Conservation (phyloP, 306 rosid species). For the Geum urbanum region DNA sequence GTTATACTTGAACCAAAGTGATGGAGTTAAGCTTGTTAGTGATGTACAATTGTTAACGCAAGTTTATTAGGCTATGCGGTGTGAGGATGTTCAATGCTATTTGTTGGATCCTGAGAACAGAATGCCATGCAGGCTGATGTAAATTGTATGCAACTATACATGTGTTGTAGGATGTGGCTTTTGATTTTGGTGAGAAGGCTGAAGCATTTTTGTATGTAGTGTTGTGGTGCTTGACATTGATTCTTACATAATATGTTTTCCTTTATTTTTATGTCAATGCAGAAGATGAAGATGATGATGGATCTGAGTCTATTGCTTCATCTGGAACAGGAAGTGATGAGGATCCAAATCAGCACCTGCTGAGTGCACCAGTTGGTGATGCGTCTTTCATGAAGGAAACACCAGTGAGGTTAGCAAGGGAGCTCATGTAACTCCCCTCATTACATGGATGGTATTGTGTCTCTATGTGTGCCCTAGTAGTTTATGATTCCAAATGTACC, state of each 20-base stretch:
- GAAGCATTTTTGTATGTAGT: background rate
- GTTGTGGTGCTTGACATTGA: background rate
- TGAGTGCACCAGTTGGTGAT: constrained; percentile 49
- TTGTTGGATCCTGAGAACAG: background rate
- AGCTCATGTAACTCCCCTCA: constrained; percentile 42
- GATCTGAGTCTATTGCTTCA: constrained; percentile 57
- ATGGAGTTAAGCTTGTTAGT: background rate
- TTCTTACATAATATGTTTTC: background rate
- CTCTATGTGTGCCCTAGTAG: constrained; percentile 32
- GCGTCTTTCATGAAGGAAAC: constrained; percentile 67
- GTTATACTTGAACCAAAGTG: background rate
- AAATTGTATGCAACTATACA: background rate
- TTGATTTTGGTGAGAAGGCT: background rate
- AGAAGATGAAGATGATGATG: constrained; percentile 72
- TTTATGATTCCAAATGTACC: constrained; percentile 24
- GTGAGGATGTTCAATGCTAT: background rate
- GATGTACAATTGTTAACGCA: background rate
- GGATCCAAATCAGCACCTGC: constrained; percentile 58
- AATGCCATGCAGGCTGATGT: background rate
- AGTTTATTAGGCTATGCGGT: background rate
- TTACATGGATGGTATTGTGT: constrained; percentile 13
- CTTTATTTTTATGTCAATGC: constrained; percentile 21
- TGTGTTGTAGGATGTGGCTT: background rate
- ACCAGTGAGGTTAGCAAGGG: constrained; percentile 62
- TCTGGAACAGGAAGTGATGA: constrained; percentile 62